These are phyloP conservation scores for Rhynchospora pubera DNA, from an alignment of 176 grass and related monocot genomes.

Conservation along the genomic window DNA sequence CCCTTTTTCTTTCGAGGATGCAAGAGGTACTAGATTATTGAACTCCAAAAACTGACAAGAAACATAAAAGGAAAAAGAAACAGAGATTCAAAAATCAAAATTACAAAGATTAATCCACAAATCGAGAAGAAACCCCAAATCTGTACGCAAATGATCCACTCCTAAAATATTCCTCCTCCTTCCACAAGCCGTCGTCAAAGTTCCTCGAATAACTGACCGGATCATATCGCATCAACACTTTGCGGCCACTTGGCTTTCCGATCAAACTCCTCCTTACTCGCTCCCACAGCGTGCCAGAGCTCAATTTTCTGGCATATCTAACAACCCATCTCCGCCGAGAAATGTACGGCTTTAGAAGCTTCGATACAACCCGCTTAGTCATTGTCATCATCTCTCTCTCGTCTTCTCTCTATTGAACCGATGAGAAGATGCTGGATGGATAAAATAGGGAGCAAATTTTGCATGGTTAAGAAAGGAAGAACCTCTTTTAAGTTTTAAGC, in stretches of 20 bases:
- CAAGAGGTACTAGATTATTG: neutral
- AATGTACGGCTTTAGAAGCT: conserved; percentile 24
- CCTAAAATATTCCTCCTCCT: conserved; percentile 38
- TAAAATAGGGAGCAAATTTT: neutral
- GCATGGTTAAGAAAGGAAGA: neutral
- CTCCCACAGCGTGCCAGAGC: conserved; percentile 24
- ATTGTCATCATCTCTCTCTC: conserved; percentile 10
- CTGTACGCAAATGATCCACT: conserved; percentile 14
- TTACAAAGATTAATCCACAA: neutral
- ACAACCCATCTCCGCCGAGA: conserved; percentile 16
- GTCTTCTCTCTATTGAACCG: neutral
- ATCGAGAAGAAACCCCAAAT: neutral
- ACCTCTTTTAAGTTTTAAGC: neutral
- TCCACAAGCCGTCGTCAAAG: conserved; percentile 61
- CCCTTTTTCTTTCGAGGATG: neutral
- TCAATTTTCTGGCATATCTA: neutral
- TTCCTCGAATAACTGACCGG: conserved; percentile 43
- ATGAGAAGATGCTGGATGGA: neutral
- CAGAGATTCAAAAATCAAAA: neutral
- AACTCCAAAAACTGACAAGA: neutral
- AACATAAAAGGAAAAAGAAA: neutral
- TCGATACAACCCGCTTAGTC: conserved; percentile 26
- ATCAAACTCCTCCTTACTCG: conserved; percentile 3
- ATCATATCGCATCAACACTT: conserved; percentile 22
- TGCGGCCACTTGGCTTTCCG: neutral